Evolutionary conservation across 495 filamentous ascomycete species (phyloP), one percentile per base, ranked within the genome.

Genomic region (Aspergillus carlsbadensis): DNA sequence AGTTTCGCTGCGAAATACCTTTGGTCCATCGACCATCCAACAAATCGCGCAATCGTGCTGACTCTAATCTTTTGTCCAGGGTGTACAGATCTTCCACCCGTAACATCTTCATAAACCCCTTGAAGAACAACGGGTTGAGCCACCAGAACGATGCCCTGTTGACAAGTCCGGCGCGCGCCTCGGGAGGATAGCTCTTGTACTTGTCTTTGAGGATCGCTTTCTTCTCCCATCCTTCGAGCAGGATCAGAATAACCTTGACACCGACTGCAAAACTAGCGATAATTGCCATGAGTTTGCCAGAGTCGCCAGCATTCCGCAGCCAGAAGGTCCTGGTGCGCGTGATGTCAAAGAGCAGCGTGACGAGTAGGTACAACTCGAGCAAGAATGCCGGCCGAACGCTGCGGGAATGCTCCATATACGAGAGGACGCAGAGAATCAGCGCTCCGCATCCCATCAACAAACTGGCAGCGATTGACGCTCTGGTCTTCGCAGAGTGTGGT

Each of bases 1-100:
- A 17, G 1, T 40, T 77, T 65, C 10, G 70, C 35, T 13, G 63
- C 11, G 4, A 57, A 7, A 45, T 62, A 72, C 69, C 64, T 63
- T 65, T 64, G 41, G 42, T 66, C 67, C 69, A 72, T 44, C 47
- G 46, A 40, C 57, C 55, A n/a, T 70, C 62, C 10, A 78, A 76
- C 34, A 36, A 10, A 13, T 42, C 26, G 39, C 42, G 47, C 35
- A 57, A 47, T 18, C 47, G 37, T 26, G 21, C 41, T 4, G 54
- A 49, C 8, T 42, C 45, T 5, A 57, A 13, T 26, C 48, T 29
- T 37, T 51, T 57, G 15, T 47, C 48, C n/a, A 48, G 21, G 18
- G 39, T 14, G 31, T 33, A 46, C 20, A 58, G 29, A 14, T 52
- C 42, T 21, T 58, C 56, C 20, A 58, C 56, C 6, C 8, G 5